A percentile compares a stretch with the other conserved stretches of the same genome.
Evolutionary conservation across 495 filamentous ascomycete genomes (phyloP).

Genomic region (Baudoinia panamericana): DNA sequence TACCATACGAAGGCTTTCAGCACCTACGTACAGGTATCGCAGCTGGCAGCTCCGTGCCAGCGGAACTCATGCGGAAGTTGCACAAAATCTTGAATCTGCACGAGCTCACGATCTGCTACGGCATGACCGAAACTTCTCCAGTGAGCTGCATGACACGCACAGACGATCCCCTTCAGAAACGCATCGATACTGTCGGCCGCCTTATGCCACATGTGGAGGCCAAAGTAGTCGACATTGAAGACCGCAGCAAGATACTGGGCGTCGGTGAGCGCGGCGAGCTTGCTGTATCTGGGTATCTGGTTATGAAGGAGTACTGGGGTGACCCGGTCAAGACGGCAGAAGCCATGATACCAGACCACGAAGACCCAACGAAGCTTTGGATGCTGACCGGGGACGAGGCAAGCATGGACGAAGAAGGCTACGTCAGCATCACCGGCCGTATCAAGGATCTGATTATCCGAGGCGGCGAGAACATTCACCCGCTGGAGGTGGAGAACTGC

Average conservation of each 20-base stretch:
- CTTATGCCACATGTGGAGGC: slow-evolving; percentile 71
- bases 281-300: slow-evolving; percentile 68
- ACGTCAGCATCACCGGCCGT: slow-evolving; percentile 50
- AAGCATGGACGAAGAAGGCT: slow-evolving; percentile 62
- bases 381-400: slow-evolving; percentile 89
- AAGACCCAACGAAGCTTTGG: slow-evolving; percentile 44
- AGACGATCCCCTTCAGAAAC: slow-evolving; percentile 63
- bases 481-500: slow-evolving; percentile 84
- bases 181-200: slow-evolving; percentile 63
- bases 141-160: slow-evolving; percentile 83
- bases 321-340: slow-evolving; percentile 56
- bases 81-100: slow-evolving; percentile 64
- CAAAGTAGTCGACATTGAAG: slow-evolving; percentile 61
- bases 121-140: slow-evolving; percentile 96
- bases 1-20: slow-evolving; percentile 47
- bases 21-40: slow-evolving; percentile 78
- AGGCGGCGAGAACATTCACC: slow-evolving; percentile 93
- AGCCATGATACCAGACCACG: slow-evolving; percentile 50
- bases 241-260: slow-evolving; percentile 45
- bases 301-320: slow-evolving; percentile 86
- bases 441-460: slow-evolving; percentile 92
- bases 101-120: slow-evolving; percentile 90
- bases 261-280: slow-evolving; percentile 63
- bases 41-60: slow-evolving; percentile 74
- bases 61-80: slow-evolving; percentile 70